These are phyloP conservation scores for Biscogniauxia sp. DNA, from an alignment of 2,329 filamentous ascomycete species.

Conservation along the genomic window DNA sequence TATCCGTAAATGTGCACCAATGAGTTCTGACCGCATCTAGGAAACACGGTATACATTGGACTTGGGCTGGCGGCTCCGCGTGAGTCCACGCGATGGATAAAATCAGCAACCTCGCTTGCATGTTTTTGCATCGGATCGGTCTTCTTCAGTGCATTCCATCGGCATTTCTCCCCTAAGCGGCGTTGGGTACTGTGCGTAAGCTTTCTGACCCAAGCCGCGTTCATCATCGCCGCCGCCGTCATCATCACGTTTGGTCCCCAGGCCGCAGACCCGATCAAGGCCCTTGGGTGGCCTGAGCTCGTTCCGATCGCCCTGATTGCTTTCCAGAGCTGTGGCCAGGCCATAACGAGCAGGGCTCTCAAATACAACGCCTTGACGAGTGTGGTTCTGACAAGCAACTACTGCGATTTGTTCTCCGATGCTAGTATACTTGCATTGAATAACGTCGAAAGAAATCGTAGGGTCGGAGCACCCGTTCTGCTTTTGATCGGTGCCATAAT, in stretches of 20 bases:
- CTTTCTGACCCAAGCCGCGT: slow-evolving; percentile 50
- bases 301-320: slow-evolving; percentile 68
- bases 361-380: slow-evolving; percentile 70
- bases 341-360: slow-evolving; percentile 69
- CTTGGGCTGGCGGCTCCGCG: slow-evolving; percentile 64
- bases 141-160: slow-evolving; percentile 68
- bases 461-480: slow-evolving; percentile 47
- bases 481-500: slow-evolving; percentile 49
- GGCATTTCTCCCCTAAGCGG: slow-evolving; percentile 56
- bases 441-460: slow-evolving; percentile 51
- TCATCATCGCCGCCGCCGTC: slow-evolving; percentile 51
- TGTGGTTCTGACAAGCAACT: slow-evolving; percentile 77
- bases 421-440: slow-evolving; percentile 42
- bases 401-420: slow-evolving; percentile 77
- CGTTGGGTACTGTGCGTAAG: slow-evolving; percentile 64
- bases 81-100: slow-evolving; percentile 62
- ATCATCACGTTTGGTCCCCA: slow-evolving; percentile 50
- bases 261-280: slow-evolving; percentile 36
- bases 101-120: slow-evolving; percentile 66
- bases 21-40: slow-evolving; percentile 31
- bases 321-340: slow-evolving; percentile 77
- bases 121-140: slow-evolving; percentile 73
- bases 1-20: not conserved
- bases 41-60: slow-evolving; percentile 77
- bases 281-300: slow-evolving; percentile 58